These are phyloP conservation scores for Coniferiporia weirii DNA, from an alignment of 1,284 basidiomycete species.

Conservation along the genomic window DNA sequence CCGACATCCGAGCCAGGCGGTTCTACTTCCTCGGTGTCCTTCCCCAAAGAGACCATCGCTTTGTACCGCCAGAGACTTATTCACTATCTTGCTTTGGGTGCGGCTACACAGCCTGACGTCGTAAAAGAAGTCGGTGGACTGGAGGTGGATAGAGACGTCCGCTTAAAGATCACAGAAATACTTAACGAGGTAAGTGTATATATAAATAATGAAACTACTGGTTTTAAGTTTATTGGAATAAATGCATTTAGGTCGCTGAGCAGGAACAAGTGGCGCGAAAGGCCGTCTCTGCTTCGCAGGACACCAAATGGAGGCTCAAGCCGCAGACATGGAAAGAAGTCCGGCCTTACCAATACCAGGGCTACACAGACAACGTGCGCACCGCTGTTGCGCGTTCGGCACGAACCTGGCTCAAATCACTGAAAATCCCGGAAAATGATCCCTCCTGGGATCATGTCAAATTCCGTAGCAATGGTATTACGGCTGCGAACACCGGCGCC, in stretches of 20 bases:
- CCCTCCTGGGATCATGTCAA: constrained; percentile 46
- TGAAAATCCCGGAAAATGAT: constrained; percentile 53
- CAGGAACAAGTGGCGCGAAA: constrained; percentile 29
- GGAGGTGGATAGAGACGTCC: constrained; percentile 15
- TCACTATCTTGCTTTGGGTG: constrained; percentile 18
- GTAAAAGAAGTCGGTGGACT: constrained; percentile 23
- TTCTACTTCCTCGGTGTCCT: not conserved
- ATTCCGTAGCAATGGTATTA: constrained; percentile 25
- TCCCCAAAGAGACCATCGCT: constrained; percentile 6
- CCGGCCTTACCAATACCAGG: constrained; percentile 57
- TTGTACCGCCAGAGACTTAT: constrained; percentile 13
- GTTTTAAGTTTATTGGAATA: not conserved
- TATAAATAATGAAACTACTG: not conserved
- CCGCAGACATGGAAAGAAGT: constrained; percentile 56
- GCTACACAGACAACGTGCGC: constrained; percentile 41
- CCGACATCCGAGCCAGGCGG: not conserved
- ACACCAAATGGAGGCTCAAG: constrained; percentile 45
- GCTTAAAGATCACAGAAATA: constrained; percentile 27
- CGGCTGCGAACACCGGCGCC: constrained; percentile 6
- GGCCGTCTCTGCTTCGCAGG: constrained; percentile 27
- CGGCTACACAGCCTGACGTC: constrained; percentile 16
- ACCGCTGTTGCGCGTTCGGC: constrained; percentile 44
- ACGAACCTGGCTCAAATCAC: constrained; percentile 37
- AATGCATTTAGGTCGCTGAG: constrained; percentile 44
- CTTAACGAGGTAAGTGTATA: constrained; percentile 41